Conservation (phyloP, 768 basidiomycete species). For the Suillus paluster region DNA sequence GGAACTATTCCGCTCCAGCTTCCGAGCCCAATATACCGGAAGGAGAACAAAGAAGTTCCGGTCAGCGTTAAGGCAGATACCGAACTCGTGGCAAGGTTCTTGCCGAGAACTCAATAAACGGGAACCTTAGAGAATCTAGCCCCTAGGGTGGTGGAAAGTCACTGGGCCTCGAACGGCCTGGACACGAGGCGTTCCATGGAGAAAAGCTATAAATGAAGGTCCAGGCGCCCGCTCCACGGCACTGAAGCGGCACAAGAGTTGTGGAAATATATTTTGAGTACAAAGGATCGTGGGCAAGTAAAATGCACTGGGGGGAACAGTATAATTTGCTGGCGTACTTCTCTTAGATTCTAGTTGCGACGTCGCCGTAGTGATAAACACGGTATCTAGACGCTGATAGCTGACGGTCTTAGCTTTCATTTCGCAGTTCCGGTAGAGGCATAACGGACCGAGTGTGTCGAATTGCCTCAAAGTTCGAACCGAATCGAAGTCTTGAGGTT, state of each 20-base stretch:
- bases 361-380: too few species aligned
- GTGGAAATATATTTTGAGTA: neutral
- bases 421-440: too few species aligned
- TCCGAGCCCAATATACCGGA: neutral
- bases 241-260: neutral
- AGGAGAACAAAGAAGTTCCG: neutral
- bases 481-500: neutral
- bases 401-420: neutral
- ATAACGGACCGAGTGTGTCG: too few species aligned
- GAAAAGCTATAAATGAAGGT: neutral
- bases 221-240: neutral
- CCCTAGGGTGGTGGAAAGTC: neutral
- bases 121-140: neutral
- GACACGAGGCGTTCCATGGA: slow-evolving; percentile 1
- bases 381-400: neutral
- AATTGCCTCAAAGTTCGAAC: neutral
- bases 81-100: slow-evolving; percentile 2
- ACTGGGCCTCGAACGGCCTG: neutral
- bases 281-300: neutral
- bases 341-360: too few species aligned
- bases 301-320: too few species aligned
- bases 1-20: neutral
- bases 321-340: too few species aligned
- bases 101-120: neutral
- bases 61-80: neutral